Percentiles rank a stretch among this genome's conserved stretches.
These are phyloP conservation scores for Mollisiaceae sp. DNA, from an alignment of 2,329 filamentous ascomycete genomes.

Conservation along the genomic window DNA sequence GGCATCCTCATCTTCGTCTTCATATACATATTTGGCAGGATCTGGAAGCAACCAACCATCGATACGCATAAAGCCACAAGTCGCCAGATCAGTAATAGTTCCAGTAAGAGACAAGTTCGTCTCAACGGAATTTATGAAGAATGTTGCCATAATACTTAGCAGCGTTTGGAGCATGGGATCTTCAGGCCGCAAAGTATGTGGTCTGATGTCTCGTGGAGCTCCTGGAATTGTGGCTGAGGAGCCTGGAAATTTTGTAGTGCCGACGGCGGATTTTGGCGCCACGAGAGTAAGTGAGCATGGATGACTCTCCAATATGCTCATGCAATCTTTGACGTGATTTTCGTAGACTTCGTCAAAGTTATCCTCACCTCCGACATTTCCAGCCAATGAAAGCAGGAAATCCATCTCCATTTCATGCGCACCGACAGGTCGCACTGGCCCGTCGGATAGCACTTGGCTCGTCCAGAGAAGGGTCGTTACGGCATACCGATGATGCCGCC, in stretches of 20 bases:
- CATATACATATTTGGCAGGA: conserved; percentile 66
- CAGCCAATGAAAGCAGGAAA: conserved; percentile 70
- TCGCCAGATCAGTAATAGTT: conserved; percentile 78
- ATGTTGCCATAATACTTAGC: conserved; percentile 74
- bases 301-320: conserved; percentile 72
- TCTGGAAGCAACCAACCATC: conserved; percentile 90
- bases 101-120: conserved; percentile 90
- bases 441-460: conserved; percentile 59
- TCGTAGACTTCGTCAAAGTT: conserved; percentile 77
- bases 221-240: conserved; percentile 62
- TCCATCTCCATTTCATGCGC: conserved; percentile 78
- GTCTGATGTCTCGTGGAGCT: conserved; percentile 63
- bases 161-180: conserved; percentile 70
- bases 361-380: conserved; percentile 69
- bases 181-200: conserved; percentile 65
- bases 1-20: conserved; percentile 49
- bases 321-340: conserved; percentile 72
- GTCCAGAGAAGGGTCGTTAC: conserved; percentile 76
- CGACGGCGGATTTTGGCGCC: conserved; percentile 61
- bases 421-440: conserved; percentile 68
- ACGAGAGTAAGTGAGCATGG: conserved; percentile 74
- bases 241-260: conserved; percentile 61
- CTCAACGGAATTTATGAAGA: conserved; percentile 89
- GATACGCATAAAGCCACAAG: conserved; percentile 82
- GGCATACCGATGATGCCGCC: conserved; percentile 87